phyloP scores from a whole-genome alignment of 164 flowering plant species.

The Macadamia tetraphylla region DNA sequence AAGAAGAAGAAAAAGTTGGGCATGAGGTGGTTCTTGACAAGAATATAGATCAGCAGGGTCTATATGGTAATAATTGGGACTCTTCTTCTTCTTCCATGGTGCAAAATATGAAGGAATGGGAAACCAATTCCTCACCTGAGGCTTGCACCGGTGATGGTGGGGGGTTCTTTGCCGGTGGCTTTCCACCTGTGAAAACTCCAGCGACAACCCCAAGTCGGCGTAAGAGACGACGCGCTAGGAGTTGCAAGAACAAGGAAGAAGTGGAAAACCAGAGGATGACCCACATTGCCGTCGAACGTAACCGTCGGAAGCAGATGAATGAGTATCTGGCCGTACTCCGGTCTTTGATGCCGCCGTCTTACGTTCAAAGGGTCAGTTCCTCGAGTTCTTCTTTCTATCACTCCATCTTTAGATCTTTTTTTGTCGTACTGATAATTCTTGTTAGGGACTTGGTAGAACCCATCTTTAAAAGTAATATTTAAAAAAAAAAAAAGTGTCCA shows the following conservation, averaged over 20 bases:
- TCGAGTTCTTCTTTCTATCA: background rate
- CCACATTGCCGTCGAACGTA: slow-evolving; percentile 60
- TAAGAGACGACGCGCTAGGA: slow-evolving; percentile 36
- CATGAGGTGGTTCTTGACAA: slow-evolving; percentile 8
- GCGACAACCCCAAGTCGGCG: slow-evolving; percentile 12
- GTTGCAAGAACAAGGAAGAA: slow-evolving; percentile 46
- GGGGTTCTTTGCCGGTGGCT: slow-evolving; percentile 6
- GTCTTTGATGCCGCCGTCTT: slow-evolving; percentile 54
- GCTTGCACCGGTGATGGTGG: slow-evolving; percentile 9
- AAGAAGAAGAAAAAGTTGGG: slow-evolving; percentile 20
- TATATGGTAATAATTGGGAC: slow-evolving; percentile 20
- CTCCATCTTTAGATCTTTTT: slow-evolving; percentile 1
- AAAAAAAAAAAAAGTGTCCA: too few species aligned
- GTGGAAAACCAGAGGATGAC: slow-evolving; percentile 60
- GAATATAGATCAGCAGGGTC: background rate
- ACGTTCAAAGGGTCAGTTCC: slow-evolving; percentile 45
- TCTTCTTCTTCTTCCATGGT: slow-evolving; percentile 22
- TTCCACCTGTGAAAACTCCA: slow-evolving; percentile 7
- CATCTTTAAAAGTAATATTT: background rate
- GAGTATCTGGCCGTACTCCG: slow-evolving; percentile 50
- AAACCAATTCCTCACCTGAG: slow-evolving; percentile 36
- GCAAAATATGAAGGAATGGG: slow-evolving; percentile 33
- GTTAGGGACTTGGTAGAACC: background rate
- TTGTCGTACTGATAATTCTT: background rate
- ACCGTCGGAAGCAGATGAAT: slow-evolving; percentile 59